A percentile compares a stretch with the other conserved stretches of the same genome.
Evolutionary conservation across 179 eudicot genomes (phyloP).

Genomic region (Silene coronaria): DNA sequence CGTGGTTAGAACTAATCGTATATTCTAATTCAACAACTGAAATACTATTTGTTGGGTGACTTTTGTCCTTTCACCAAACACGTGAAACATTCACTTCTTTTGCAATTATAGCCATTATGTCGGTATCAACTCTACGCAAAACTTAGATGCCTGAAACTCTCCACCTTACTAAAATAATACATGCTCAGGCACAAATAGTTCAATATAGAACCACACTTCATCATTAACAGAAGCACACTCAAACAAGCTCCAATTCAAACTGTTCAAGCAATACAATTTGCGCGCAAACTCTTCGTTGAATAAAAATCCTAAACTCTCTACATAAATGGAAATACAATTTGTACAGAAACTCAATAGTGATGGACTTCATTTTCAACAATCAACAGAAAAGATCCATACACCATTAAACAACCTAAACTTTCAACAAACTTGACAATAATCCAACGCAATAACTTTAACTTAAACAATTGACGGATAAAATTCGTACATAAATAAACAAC

Average conservation of each 20-base stretch:
- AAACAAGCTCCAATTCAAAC: not conserved
- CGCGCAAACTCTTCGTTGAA: not conserved
- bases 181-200: not conserved
- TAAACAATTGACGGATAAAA: no score
- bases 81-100: not conserved
- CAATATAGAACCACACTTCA: not conserved
- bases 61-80: not conserved
- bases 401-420: no score
- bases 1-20: not conserved
- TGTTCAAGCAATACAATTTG: not conserved
- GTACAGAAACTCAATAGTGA: no score
- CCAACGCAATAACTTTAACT: no score
- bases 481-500: not conserved
- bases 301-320: not conserved
- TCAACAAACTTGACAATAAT: no score
- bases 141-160: not conserved
- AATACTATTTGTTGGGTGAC: not conserved
- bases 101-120: not conserved
- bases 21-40: not conserved
- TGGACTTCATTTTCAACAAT: no score
- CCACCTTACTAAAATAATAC: not conserved
- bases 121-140: not conserved
- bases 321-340: not conserved
- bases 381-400: no score
- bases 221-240: not conserved